Evolutionary conservation across 176 grass and related monocot genomes (phyloP), one percentile per base, ranked within the genome.

Genomic region (Microstegium vimineum): DNA sequence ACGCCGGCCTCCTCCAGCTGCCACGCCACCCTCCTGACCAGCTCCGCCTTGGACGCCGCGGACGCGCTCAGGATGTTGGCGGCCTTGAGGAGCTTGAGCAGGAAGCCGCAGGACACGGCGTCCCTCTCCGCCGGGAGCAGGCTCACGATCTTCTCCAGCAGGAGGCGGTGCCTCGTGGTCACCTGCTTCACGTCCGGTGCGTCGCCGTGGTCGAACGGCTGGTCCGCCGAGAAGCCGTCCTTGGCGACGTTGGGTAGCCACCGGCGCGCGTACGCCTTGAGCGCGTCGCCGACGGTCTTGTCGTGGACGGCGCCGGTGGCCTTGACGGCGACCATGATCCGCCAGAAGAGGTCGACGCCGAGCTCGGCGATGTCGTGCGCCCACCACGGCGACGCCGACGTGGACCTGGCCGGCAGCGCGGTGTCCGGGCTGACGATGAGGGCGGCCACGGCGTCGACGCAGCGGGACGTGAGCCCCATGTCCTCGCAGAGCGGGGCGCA

Each of bases 271-370:
- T 95, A 99, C 0, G 88, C 82, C 71, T 80, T 87, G 66, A 99
- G 86, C 47, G 96, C 93, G 57, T 95, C 94, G 10, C 91, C 93
- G 37, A 95, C 42, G 30, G 80, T 86, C 88, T 84, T 90, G 46
- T 87, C 86, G n/a, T 88, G 32, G 9, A 99, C 97, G 42, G 56
- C 42, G 4, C 97, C 97, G 0, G 87, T 90, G 0, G 97, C 89
- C 71, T 96, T 99, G 18, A 96, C 93, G 9, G 93, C 93, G 35
- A 95, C 87, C 89, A 96, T 99, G 79, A 99, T 83, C 63, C 97
- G 84, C 97, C 97, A 99, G 87, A 94, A 99, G 22, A 91, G 89
- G 71, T 96, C 97, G 27, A 99, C 79, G 8, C 86, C 85, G 1
- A 99, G 84, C 82, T 95, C 97, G 2, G 87, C 78, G 15, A 94